phyloP scores from a whole-genome alignment of 371 early-diverging fungal genomes.

The Rhizomucor pusillus region DNA sequence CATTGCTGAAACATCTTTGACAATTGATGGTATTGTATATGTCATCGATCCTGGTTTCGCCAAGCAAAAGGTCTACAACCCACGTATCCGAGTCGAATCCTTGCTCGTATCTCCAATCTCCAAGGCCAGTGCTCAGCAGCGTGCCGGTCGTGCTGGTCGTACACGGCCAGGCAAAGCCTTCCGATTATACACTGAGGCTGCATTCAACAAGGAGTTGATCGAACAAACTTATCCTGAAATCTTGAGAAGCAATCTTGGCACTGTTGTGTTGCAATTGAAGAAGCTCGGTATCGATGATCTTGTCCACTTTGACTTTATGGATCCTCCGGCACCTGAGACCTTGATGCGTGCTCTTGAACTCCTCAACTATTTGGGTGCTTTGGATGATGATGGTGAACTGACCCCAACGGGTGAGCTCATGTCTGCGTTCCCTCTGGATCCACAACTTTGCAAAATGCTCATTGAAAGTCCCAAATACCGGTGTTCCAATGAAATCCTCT shows the following conservation, averaged over 20 bases:
- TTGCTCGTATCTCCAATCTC: conserved; percentile 76
- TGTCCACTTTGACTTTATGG: conserved; percentile 94
- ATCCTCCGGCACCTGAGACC: conserved; percentile 90
- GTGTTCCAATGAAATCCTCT: conserved; percentile 91
- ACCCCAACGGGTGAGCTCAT: conserved; percentile 80
- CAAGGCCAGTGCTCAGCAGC: conserved; percentile 80
- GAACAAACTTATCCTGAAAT: conserved; percentile 94
- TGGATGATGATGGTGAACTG: conserved; percentile 85
- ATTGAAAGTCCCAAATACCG: conserved; percentile 79
- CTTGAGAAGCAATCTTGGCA: conserved; percentile 80
- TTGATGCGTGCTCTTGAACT: conserved; percentile 90
- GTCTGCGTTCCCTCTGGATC: conserved; percentile 92
- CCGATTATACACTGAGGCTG: conserved; percentile 88
- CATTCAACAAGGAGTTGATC: conserved; percentile 76
- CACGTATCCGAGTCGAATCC: conserved; percentile 85
- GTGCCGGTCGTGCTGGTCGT: conserved; percentile 93
- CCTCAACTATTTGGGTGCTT: conserved; percentile 85
- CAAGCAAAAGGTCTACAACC: conserved; percentile 98
- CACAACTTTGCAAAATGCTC: conserved; percentile 83
- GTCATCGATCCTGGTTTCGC: conserved; percentile 98
- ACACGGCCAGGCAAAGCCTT: conserved; percentile 92
- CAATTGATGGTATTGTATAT: conserved; percentile 98
- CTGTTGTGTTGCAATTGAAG: conserved; percentile 83
- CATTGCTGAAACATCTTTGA: conserved; percentile 98
- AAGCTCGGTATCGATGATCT: conserved; percentile 88